These are phyloP conservation scores for Penicillium olsonii DNA, from an alignment of 2,329 filamentous ascomycete genomes.

Conservation along the genomic window DNA sequence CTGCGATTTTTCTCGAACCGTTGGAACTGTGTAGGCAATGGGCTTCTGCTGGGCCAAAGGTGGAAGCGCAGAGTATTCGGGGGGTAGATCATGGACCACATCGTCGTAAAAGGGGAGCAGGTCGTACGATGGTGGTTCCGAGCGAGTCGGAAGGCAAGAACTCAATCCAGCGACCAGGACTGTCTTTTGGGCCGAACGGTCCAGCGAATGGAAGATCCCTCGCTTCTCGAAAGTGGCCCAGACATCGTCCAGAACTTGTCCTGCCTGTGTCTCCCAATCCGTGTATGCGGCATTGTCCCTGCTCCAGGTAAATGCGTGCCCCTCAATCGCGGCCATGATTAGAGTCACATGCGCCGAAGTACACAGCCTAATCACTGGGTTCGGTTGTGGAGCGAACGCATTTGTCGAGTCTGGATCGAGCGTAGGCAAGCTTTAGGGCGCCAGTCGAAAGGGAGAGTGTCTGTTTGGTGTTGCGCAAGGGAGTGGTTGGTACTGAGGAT, in stretches of 20 bases:
- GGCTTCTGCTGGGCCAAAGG: slow-evolving; percentile 28
- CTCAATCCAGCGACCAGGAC: slow-evolving; percentile 8
- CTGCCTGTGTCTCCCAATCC: background rate
- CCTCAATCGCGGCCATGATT: slow-evolving; percentile 18
- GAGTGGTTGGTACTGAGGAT: background rate
- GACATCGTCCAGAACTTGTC: slow-evolving; percentile 12
- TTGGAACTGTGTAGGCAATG: slow-evolving; percentile 10
- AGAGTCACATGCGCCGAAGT: slow-evolving; percentile 13
- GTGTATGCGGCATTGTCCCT: slow-evolving; percentile 1
- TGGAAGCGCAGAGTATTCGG: slow-evolving; percentile 33
- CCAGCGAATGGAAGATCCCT: background rate
- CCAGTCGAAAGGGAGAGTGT: background rate
- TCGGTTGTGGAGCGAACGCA: background rate
- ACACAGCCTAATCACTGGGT: slow-evolving; percentile 11
- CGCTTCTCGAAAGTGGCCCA: slow-evolving; percentile 7
- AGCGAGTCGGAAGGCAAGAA: slow-evolving; percentile 6
- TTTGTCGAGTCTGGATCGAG: slow-evolving; percentile 9
- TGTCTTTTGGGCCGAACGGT: background rate
- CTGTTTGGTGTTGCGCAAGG: background rate
- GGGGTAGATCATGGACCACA: slow-evolving; percentile 35
- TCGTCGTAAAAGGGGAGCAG: slow-evolving; percentile 36
- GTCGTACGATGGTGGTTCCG: slow-evolving; percentile 22
- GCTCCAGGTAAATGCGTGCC: slow-evolving; percentile 6
- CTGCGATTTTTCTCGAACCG: slow-evolving; percentile 6
- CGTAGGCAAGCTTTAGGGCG: background rate